Evolutionary conservation across 164 flowering plant species (phyloP), one percentile per base, ranked within the genome.

Genomic region (Kalanchoe fedtschenkoi): DNA sequence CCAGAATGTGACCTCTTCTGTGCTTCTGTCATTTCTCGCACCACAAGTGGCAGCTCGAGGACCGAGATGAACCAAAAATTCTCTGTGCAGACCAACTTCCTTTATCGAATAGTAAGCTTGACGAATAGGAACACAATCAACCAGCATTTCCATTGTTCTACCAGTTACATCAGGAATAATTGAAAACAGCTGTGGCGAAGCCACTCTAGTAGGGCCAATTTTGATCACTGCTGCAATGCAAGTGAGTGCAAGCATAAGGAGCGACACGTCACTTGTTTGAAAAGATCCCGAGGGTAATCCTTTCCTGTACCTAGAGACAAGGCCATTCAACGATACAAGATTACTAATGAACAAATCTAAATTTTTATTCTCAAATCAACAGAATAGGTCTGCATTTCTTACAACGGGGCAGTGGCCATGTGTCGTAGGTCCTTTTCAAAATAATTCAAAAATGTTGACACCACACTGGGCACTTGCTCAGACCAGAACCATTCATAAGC

Each of bases 401-500:
- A 93, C 99, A 80, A 60, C 61, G 86, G 66, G 65, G 86, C 82
- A 47, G 95, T 88, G 72, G 88, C 85, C 71, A 78, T 29, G 72
- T 82, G 88, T 43, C 80, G 82, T 37, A 78, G 70, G 56, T 88
- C 92, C 67, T 75, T 80, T 65, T 93, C 99, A 72, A 93, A 82
- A 67, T 78, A 74, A 74, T 80, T 75, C 29, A 93, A 78, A 75
- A 90, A 90, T 58, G 85, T 80, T 55, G 83, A 66, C 66, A 88
- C 87, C 70, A 74, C 89, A 26, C 66, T 58, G 22, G 95, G 99
- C 46, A 83, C 75, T 79, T 90, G 92, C 71, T 93, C 80, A 58
- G 91, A 79, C 91, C 92, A 93, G 78, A 93, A 88, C 97, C 95
- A 90, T 29, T 90, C 91, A 75, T 74, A 78, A 68, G 76, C 83